phyloP scores from a whole-genome alignment of 495 filamentous ascomycete species.

The Pseudevernia furfuracea region DNA sequence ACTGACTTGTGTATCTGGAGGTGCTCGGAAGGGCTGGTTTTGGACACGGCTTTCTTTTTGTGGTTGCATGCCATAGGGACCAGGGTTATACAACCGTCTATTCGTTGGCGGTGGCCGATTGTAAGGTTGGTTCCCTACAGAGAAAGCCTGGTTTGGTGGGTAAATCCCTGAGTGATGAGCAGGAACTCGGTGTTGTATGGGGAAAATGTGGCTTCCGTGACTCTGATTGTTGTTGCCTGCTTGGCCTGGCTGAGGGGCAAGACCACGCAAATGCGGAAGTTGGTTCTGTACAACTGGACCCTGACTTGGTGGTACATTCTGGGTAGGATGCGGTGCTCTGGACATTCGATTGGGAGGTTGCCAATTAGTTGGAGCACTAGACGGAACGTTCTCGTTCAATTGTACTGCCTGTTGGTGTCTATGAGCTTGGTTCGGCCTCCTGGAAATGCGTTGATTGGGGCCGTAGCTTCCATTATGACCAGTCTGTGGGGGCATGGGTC shows the following conservation, averaged over 20 bases:
- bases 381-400: background rate
- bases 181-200: background rate
- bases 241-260: background rate
- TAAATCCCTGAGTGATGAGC: background rate
- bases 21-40: constrained; percentile 15
- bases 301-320: background rate
- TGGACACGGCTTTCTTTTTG: background rate
- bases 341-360: background rate
- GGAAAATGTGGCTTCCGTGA: background rate
- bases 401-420: constrained; percentile 3
- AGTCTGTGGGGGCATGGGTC: background rate
- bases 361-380: background rate
- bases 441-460: background rate
- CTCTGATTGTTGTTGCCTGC: background rate
- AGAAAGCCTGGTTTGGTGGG: background rate
- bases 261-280: background rate
- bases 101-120: constrained; percentile 23
- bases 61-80: background rate
- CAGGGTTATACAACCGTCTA: constrained; percentile 32
- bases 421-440: constrained; percentile 10
- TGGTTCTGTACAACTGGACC: background rate
- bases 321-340: background rate
- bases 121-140: background rate
- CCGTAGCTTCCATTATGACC: background rate
- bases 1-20: constrained; percentile 36